Base-by-base conservation (phyloP, 2,329 filamentous ascomycete genomes). In the Purpureocillium lavendulum region DNA sequence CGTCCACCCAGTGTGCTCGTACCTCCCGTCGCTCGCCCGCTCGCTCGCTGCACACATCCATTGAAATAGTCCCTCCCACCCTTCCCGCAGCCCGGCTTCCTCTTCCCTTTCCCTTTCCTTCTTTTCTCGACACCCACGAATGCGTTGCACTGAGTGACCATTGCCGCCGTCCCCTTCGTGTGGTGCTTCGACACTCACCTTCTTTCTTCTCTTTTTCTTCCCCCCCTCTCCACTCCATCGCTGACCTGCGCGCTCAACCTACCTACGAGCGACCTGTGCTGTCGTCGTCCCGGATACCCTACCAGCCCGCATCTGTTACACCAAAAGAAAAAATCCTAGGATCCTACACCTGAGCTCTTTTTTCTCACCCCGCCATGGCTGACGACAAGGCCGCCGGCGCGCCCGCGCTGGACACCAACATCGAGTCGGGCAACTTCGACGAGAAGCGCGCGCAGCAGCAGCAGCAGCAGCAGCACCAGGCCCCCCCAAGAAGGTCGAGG, bases 401-500 rank as follows among this genome's bases (percentile, higher is more conserved):
- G 49, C 75, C 75, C 52, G 73, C 73, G 63, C 66, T 82, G 51
- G 70, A 77, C 56, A 80, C 77, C 56, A 73, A 73, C 59, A 80
- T 82, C 54, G 77, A 80, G 60, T 73, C 73, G 49, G 77, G 77
- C 49, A 65, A 69, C 58, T 81, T 82, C 60, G 71, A 80, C 60
- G 79, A 83, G 69, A 82, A 82, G 69, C 63, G 61, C 42, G 64
- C 59, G 48, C 50, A 54, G 38, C 48, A 50, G 18, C 53, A 56
- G 41, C 45, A 40, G 14, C 26, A 40, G 4, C 39, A 39, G 30
- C n/a, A n/a, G n/a, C n/a, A n/a, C n/a, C n/a, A n/a, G 36, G 35
- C 36, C 47, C 59, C 32, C 46, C 59, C 43, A 59, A 60, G 55
- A 62, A 65, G 53, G 52, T 57, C 43, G 68, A 66, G 54, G 58